phyloP scores from a whole-genome alignment of 768 basidiomycete species.

The Pulveroboletus frians region DNA sequence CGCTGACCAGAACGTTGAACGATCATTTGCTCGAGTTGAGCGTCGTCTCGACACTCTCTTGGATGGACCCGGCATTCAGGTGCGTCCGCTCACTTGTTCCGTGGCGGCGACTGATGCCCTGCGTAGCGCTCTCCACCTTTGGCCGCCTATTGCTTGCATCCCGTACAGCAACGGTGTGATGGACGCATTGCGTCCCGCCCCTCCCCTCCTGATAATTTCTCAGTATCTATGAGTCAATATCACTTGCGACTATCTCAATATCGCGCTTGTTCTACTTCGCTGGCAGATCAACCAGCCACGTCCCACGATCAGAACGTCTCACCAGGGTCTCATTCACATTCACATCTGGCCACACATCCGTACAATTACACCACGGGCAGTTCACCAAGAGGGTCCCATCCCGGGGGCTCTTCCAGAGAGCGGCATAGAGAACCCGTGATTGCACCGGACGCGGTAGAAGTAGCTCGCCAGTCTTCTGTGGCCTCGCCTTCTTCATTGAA shows the following conservation, averaged over 20 bases:
- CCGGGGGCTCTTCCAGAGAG: constrained; percentile 14
- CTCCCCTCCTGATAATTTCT: constrained; percentile 17
- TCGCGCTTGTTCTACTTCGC: constrained; percentile 27
- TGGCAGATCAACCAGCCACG: constrained; percentile 22
- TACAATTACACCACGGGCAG: constrained; percentile 15
- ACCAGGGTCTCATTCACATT: constrained; percentile 25
- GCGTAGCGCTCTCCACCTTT: constrained; percentile 21
- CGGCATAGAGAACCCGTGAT: constrained; percentile 16
- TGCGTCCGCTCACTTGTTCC: constrained; percentile 4
- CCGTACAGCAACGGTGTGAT: constrained; percentile 27
- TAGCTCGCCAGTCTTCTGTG: constrained; percentile 14
- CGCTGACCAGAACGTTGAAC: constrained; percentile 20
- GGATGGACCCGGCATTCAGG: constrained; percentile 31
- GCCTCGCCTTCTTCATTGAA: constrained; percentile 39
- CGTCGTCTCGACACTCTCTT: constrained; percentile 22
- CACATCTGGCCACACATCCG: constrained; percentile 17
- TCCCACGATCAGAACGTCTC: constrained; percentile 26
- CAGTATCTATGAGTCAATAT: constrained; percentile 19
- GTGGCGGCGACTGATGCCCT: constrained; percentile 3
- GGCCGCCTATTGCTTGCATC: constrained; percentile 15
- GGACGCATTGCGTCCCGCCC: constrained; percentile 17
- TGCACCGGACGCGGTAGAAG: constrained; percentile 9
- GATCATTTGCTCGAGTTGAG: constrained; percentile 22
- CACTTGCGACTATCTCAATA: constrained; percentile 21
- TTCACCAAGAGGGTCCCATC: constrained; percentile 21